Conservation (phyloP, 2,329 filamentous ascomycete species). For the Amauroascus verrucosus region DNA sequence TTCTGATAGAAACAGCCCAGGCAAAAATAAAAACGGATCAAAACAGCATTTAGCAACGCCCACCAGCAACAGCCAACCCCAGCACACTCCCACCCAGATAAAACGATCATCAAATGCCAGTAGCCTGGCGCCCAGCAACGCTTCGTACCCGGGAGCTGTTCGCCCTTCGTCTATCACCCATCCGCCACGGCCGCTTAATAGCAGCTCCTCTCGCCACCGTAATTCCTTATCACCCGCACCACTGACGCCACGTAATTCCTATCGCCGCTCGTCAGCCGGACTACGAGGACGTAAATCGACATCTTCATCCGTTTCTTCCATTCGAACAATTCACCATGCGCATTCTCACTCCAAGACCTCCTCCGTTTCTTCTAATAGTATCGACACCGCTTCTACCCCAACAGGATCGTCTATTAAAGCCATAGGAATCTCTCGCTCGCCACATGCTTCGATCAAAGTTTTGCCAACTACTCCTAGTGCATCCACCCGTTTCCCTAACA, state of each 20-base stretch:
- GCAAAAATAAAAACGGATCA: constrained; percentile 29
- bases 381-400: constrained; percentile 57
- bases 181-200: constrained; percentile 29
- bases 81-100: constrained; percentile 29
- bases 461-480: constrained; percentile 75
- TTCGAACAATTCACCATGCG: constrained; percentile 81
- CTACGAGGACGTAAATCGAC: constrained; percentile 89
- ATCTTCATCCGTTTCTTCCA: constrained; percentile 84
- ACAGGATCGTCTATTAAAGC: constrained; percentile 50
- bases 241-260: constrained; percentile 75
- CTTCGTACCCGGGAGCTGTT: constrained; percentile 32
- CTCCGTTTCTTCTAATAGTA: constrained; percentile 74
- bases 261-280: constrained; percentile 71
- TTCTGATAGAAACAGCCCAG: constrained; percentile 29
- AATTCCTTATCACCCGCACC: constrained; percentile 80
- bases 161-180: constrained; percentile 33
- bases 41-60: constrained; percentile 22
- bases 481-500: constrained; percentile 65
- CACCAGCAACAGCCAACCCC: constrained; percentile 20
- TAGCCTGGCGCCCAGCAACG: constrained; percentile 34
- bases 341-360: constrained; percentile 90
- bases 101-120: constrained; percentile 35
- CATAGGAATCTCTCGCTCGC: constrained; percentile 51
- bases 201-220: constrained; percentile 38
- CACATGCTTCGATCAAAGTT: constrained; percentile 89